Conservation (phyloP, 208 protist genomes). For the Trypanosoma scelopori region DNA sequence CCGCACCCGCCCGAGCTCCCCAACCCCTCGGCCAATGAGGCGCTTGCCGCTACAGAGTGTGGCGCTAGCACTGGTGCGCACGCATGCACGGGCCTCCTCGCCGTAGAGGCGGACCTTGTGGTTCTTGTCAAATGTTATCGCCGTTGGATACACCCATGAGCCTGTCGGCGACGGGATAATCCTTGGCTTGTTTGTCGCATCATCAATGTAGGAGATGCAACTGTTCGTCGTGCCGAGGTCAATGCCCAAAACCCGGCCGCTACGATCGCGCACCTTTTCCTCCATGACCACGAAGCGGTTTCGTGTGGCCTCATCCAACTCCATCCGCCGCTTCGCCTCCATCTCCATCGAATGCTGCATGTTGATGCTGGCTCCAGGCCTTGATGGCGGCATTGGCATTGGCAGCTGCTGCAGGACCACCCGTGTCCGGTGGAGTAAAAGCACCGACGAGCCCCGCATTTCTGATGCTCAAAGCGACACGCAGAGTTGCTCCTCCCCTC, state of each 20-base stretch:
- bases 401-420: slow-evolving; percentile 41
- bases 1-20: slow-evolving; percentile 82
- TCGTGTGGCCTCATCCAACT: slow-evolving; percentile 65
- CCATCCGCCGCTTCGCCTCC: slow-evolving; percentile 69
- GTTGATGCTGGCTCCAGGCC: slow-evolving; percentile 37
- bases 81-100: slow-evolving; percentile 85
- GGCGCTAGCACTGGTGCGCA: slow-evolving; percentile 82
- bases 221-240: slow-evolving; percentile 99
- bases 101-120: slow-evolving; percentile 85
- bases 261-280: slow-evolving; percentile 44
- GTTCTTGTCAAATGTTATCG: slow-evolving; percentile 91
- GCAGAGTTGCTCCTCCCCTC: too few species aligned
- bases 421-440: slow-evolving; percentile 31
- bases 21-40: slow-evolving; percentile 85
- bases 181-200: slow-evolving; percentile 64
- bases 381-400: slow-evolving; percentile 33
- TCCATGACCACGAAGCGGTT: slow-evolving; percentile 78
- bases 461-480: background rate
- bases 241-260: slow-evolving; percentile 93
- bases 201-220: slow-evolving; percentile 93
- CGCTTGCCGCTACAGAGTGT: slow-evolving; percentile 91
- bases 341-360: slow-evolving; percentile 79
- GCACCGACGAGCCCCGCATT: slow-evolving; percentile 11
- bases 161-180: slow-evolving; percentile 91
- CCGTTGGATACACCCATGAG: slow-evolving; percentile 91